Percentiles rank a stretch among this genome's conserved stretches.
These are phyloP conservation scores for Thymus mandschuricus DNA, from an alignment of 257 asterid species.

Conservation along the genomic window DNA sequence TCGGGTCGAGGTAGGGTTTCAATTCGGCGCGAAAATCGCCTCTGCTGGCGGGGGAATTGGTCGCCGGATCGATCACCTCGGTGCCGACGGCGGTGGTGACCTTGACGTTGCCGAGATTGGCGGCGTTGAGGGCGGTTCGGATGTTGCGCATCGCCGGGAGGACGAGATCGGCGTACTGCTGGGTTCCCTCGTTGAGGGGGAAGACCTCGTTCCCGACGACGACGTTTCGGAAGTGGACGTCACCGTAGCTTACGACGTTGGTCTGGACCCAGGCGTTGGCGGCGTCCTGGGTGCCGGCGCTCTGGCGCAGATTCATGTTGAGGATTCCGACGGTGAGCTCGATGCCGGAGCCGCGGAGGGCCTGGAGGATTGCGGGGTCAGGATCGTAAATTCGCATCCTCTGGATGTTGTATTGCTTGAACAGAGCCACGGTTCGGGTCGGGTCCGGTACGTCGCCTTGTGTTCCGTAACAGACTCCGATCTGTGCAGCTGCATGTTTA, in stretches of 20 bases:
- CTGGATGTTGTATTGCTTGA: constrained; percentile 33
- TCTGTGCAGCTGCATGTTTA: constrained; percentile 32
- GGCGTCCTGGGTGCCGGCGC: constrained; percentile 31
- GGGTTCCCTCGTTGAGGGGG: constrained; percentile 28
- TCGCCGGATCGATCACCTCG: neutral
- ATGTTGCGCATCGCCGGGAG: constrained; percentile 36
- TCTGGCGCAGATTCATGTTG: constrained; percentile 15
- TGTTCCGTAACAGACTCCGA: constrained; percentile 39
- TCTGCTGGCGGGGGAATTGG: constrained; percentile 21
- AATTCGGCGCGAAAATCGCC: constrained; percentile 26
- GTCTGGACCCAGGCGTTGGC: constrained; percentile 43
- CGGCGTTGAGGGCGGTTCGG: constrained; percentile 22
- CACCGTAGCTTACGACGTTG: constrained; percentile 24
- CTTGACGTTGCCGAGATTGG: constrained; percentile 16
- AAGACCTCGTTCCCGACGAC: constrained; percentile 43
- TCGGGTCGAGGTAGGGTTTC: constrained; percentile 17
- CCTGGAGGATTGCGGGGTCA: constrained; percentile 26
- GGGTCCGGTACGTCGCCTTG: constrained; percentile 36
- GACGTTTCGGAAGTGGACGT: constrained; percentile 30
- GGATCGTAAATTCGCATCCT: constrained; percentile 45
- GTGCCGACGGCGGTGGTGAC: constrained; percentile 28
- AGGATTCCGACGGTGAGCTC: constrained; percentile 40
- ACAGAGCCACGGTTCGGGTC: constrained; percentile 31
- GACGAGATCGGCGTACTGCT: constrained; percentile 14
- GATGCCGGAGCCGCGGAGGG: constrained; percentile 43